These are phyloP conservation scores for Pseudoneurospora amorphoporcata DNA, from an alignment of 495 filamentous ascomycete species.

Conservation along the genomic window DNA sequence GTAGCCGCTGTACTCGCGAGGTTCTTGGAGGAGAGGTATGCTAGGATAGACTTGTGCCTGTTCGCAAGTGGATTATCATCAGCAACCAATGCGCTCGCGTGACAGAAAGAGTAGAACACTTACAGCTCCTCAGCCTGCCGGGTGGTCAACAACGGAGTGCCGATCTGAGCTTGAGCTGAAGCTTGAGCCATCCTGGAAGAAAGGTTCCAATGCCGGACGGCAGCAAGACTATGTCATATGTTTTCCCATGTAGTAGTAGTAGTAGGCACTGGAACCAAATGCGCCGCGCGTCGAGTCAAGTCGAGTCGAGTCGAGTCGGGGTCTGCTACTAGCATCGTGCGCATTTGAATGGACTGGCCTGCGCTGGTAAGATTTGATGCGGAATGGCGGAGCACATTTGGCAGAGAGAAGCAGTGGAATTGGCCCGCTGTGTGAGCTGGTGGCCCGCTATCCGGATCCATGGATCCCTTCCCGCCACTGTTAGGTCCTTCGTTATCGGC, in stretches of 20 bases:
- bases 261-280: background rate
- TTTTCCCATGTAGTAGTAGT: background rate
- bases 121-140: conserved; percentile 81
- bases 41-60: conserved; percentile 82
- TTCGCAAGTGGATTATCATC: background rate
- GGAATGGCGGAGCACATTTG: background rate
- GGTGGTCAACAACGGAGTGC: conserved; percentile 38
- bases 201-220: background rate
- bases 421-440: background rate
- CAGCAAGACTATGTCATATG: background rate
- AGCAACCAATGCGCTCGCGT: background rate
- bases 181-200: background rate
- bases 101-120: conserved; percentile 14
- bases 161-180: background rate
- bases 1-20: conserved; percentile 52
- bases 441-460: background rate
- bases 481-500: background rate
- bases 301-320: background rate
- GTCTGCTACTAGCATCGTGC: background rate
- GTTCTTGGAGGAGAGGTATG: conserved; percentile 62
- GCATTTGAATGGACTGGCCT: background rate
- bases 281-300: background rate
- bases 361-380: background rate
- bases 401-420: background rate
- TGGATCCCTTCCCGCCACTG: no score